These are phyloP conservation scores for Barbatosphaeria neglecta DNA, from an alignment of 495 filamentous ascomycete species.

Conservation along the genomic window DNA sequence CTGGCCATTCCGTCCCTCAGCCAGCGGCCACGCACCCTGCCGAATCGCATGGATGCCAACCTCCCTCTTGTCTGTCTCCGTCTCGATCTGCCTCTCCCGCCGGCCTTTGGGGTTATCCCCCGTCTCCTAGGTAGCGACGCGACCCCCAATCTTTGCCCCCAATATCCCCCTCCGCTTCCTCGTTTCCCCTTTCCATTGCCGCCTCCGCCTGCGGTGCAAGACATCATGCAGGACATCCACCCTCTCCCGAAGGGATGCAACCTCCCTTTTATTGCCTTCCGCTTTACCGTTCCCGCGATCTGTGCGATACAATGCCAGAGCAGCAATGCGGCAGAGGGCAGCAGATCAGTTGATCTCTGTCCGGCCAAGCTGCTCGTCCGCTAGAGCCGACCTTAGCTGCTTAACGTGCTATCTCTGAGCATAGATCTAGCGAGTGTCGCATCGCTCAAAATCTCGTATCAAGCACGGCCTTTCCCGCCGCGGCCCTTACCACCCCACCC, in stretches of 20 bases:
- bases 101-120: too few species aligned
- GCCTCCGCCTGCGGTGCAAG: slow-evolving; percentile 4
- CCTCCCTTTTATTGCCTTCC: slow-evolving; percentile 3
- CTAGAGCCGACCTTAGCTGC: background rate
- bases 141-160: too few species aligned
- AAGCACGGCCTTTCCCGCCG: background rate
- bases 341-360: background rate
- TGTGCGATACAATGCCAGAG: background rate
- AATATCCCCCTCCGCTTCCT: too few species aligned
- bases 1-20: too few species aligned
- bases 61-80: too few species aligned
- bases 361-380: background rate
- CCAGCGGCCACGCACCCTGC: too few species aligned
- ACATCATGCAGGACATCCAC: slow-evolving; percentile 8
- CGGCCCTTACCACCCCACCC: too few species aligned
- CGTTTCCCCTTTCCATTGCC: background rate
- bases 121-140: too few species aligned
- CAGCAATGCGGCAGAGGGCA: too few species aligned
- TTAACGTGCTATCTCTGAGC: background rate
- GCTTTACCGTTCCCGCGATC: background rate
- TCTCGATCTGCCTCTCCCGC: too few species aligned
- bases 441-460: background rate
- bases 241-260: slow-evolving; percentile 4
- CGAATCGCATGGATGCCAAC: too few species aligned
- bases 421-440: too few species aligned